Evolutionary conservation across 208 protist genomes (phyloP), one percentile per base, ranked within the genome.

Genomic region (Trypanosoma mega): DNA sequence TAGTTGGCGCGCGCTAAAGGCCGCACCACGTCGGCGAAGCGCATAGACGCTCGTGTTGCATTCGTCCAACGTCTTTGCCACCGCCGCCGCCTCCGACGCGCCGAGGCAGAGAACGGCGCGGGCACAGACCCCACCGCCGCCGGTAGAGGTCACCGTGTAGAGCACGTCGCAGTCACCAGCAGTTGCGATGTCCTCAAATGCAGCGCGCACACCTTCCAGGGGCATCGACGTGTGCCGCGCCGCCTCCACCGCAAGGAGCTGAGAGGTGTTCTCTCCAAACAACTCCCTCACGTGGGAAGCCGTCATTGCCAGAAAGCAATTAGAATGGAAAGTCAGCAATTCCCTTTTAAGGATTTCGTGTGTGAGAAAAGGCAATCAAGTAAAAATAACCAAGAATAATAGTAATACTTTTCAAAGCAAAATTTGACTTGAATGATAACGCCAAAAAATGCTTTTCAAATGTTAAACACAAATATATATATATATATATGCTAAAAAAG

Each of bases 11-110:
- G 44, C 37, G 23, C 26, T 34, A 14, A 45, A 51, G 29, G 41
- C 20, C 43, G 27, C 20, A 33, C 20, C 20, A 26, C 21, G 2
- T 36, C 46, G 56, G 54, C 24, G 54, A 23, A 78, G 46, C 36
- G 64, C 52, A 50, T 78, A 63, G 43, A 64, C 54, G 50, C 49
- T 12, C 18, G 43, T 21, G 21, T 18, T 23, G n/a, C 46, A 29
- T 5, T 21, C 58, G 24, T 61, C 49, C 16, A 63, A 34, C 11
- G 39, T 18, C 16, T 55, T 39, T 27, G 43, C 44, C 5, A 51
- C n/a, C 55, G 34, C 52, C 14, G 23, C 34, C 29, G 55, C 52
- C 37, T 65, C 65, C 7, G 8, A 37, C 21, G 12, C 45, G 8
- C 7, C 27, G 23, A 24, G 21, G 41, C 43, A 64, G 12, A 69